Conservation (phyloP, 495 filamentous ascomycete genomes). For the Penicillium turbatum region DNA sequence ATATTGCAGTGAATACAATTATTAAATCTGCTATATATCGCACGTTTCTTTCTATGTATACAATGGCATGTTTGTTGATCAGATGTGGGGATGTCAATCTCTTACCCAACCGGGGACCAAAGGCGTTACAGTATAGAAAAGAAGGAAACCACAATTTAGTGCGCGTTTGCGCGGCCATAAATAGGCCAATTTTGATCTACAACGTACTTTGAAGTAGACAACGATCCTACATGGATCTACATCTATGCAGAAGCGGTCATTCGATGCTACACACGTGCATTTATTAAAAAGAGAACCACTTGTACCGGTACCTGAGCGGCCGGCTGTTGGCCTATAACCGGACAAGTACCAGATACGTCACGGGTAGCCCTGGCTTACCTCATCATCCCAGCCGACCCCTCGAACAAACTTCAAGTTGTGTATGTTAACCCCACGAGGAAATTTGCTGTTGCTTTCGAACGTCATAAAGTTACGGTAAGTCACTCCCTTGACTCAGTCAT, state of each 20-base stretch:
- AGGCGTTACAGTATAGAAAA: too few species aligned
- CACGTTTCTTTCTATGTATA: too few species aligned
- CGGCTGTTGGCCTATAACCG: background rate
- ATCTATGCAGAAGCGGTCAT: too few species aligned
- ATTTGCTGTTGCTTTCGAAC: conserved; percentile 37
- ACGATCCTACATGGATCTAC: too few species aligned
- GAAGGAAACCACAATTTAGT: too few species aligned
- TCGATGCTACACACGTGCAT: background rate
- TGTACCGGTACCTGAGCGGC: conserved; percentile 6
- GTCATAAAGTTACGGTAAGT: conserved; percentile 30
- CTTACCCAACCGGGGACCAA: too few species aligned
- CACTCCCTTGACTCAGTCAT: background rate
- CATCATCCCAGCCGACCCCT: conserved; percentile 26
- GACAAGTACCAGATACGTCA: conserved; percentile 10
- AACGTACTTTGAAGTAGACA: background rate
- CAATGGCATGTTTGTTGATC: too few species aligned
- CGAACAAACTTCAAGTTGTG: conserved; percentile 14
- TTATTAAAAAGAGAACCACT: background rate
- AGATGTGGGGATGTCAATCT: too few species aligned
- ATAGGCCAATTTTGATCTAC: background rate
- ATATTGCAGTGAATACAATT: too few species aligned
- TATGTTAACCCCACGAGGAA: conserved; percentile 39
- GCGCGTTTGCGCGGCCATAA: too few species aligned
- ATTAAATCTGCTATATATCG: background rate
- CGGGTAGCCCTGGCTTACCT: conserved; percentile 23